These are phyloP conservation scores for Crithidia bombi DNA, from an alignment of 208 protist genomes.

Conservation along the genomic window DNA sequence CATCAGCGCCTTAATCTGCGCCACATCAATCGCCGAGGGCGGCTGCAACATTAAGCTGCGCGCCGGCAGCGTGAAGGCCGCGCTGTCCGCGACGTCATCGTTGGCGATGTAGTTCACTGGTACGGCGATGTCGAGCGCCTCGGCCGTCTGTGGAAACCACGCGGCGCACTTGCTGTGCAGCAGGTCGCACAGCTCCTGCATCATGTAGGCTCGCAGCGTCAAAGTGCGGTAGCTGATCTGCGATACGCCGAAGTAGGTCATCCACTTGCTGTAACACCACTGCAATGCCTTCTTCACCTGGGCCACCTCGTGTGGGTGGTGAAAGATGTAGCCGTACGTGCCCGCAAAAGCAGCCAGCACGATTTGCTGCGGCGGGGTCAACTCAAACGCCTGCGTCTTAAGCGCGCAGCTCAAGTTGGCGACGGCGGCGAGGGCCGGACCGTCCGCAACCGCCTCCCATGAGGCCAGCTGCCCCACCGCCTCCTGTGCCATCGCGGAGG, in stretches of 20 bases:
- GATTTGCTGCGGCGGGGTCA: conserved; percentile 47
- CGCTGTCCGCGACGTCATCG: conserved; percentile 19
- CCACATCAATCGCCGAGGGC: conserved; percentile 38
- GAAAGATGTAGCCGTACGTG: conserved; percentile 62
- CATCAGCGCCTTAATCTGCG: conserved; percentile 52
- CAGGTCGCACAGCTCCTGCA: conserved; percentile 54
- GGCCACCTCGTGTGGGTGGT: conserved; percentile 36
- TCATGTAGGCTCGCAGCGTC: conserved; percentile 56
- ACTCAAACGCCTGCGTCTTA: conserved; percentile 35
- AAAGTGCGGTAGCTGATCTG: conserved; percentile 50
- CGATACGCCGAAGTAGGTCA: conserved; percentile 43
- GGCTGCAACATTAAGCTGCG: conserved; percentile 23
- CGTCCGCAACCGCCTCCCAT: conserved; percentile 47
- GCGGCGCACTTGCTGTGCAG: conserved; percentile 41
- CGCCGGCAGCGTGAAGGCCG: conserved; percentile 26
- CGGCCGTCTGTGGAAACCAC: conserved; percentile 31
- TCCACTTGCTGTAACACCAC: conserved; percentile 67
- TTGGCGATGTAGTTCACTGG: conserved; percentile 26
- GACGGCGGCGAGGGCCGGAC: conserved; percentile 42
- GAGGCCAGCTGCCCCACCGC: conserved; percentile 31
- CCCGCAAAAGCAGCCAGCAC: conserved; percentile 50
- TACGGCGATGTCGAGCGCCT: conserved; percentile 52
- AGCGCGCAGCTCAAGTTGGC: conserved; percentile 31
- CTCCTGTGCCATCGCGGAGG: conserved; percentile 24
- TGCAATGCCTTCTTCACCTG: conserved; percentile 47